These are phyloP conservation scores for Tricholoma bakamatsutake DNA, from an alignment of 768 basidiomycete genomes.

Conservation along the genomic window DNA sequence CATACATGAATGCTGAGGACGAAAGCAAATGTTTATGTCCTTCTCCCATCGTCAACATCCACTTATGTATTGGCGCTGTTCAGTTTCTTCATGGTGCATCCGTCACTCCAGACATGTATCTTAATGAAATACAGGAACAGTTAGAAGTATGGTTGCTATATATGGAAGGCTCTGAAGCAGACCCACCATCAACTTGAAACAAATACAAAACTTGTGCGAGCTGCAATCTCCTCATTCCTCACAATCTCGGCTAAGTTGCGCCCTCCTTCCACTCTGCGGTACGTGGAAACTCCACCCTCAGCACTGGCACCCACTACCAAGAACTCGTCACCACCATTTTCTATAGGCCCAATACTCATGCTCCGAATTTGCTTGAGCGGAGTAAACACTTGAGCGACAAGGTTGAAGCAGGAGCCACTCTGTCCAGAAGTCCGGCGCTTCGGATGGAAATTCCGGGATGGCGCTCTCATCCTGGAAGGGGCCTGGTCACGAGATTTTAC, in stretches of 20 bases:
- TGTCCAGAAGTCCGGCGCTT: neutral
- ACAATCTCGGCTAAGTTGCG: conserved; percentile 45
- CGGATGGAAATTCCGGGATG: neutral
- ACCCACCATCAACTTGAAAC: no score
- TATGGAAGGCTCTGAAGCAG: no score
- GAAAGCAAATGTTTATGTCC: no score
- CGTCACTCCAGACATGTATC: no score
- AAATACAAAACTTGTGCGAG: conserved; percentile 19
- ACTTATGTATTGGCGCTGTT: no score
- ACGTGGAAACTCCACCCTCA: conserved; percentile 53
- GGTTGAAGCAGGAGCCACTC: conserved; percentile 19
- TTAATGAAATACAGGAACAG: no score
- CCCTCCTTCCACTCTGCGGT: conserved; percentile 50
- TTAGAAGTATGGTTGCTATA: no score
- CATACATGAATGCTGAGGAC: no score
- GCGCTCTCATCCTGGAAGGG: neutral
- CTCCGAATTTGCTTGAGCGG: conserved; percentile 51
- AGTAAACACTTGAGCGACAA: conserved; percentile 47
- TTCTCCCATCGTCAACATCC: no score
- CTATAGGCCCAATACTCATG: conserved; percentile 41
- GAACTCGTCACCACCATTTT: conserved; percentile 37
- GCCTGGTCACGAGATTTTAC: neutral
- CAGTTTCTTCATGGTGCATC: no score
- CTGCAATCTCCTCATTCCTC: conserved; percentile 40
- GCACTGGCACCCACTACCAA: conserved; percentile 47